phyloP scores from a whole-genome alignment of 1,139 yeast species.

The Trichomonascaceae sp. region DNA sequence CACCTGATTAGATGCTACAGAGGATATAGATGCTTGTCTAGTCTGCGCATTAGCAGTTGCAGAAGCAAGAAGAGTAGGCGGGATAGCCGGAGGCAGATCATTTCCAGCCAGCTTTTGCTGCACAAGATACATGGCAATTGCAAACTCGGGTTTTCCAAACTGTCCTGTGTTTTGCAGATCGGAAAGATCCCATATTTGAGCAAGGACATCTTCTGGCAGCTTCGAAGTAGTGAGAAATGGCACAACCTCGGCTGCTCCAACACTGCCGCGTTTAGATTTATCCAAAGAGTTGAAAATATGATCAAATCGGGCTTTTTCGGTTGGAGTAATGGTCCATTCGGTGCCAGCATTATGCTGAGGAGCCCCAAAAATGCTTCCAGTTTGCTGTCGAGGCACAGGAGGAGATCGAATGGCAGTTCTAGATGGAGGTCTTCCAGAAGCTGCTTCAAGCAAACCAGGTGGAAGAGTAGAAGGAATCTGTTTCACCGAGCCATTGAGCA shows the following conservation, averaged over 20 bases:
- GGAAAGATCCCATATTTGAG: slow-evolving; percentile 90
- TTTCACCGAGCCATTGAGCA: slow-evolving; percentile 59
- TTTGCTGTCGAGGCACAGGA: slow-evolving; percentile 14
- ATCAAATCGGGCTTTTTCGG: slow-evolving; percentile 73
- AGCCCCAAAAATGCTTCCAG: slow-evolving; percentile 31
- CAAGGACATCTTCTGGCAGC: slow-evolving; percentile 76
- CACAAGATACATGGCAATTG: slow-evolving; percentile 89
- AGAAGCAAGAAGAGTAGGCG: slow-evolving; percentile 25
- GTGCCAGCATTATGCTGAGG: slow-evolving; percentile 30
- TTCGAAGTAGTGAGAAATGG: slow-evolving; percentile 85
- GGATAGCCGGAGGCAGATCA: slow-evolving; percentile 55
- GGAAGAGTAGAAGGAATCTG: slow-evolving; percentile 70
- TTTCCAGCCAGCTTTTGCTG: slow-evolving; percentile 76
- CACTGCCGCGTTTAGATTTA: slow-evolving; percentile 51
- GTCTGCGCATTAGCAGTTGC: slow-evolving; percentile 13
- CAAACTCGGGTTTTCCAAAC: slow-evolving; percentile 75
- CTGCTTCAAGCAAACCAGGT: slow-evolving; percentile 29
- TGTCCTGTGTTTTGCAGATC: slow-evolving; percentile 85
- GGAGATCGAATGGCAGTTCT: slow-evolving; percentile 10
- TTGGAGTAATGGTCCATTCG: slow-evolving; percentile 66
- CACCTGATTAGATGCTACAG: slow-evolving; percentile 21
- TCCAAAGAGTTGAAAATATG: slow-evolving; percentile 73
- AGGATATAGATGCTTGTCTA: slow-evolving; percentile 18
- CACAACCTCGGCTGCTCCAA: slow-evolving; percentile 71
- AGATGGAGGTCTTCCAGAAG: slow-evolving; percentile 17